phyloP scores from a whole-genome alignment of 2,329 filamentous ascomycete species.

The Rhexocercosporidium sp. region DNA sequence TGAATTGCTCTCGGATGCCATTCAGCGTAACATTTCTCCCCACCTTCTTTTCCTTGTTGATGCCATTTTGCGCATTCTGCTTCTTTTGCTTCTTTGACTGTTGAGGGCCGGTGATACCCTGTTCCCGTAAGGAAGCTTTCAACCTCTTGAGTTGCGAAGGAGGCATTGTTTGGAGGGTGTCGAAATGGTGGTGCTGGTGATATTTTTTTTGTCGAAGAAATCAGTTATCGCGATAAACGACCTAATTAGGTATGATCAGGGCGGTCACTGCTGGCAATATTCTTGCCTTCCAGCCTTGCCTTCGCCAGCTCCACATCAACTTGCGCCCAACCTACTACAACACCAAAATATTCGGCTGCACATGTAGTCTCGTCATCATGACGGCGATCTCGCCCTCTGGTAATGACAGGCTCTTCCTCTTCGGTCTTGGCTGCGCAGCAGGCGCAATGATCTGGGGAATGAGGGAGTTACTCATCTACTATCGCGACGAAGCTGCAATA shows the following conservation, averaged over 20 bases:
- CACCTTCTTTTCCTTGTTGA: conserved; percentile 72
- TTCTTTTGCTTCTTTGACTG: conserved; percentile 95
- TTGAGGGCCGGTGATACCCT: conserved; percentile 88
- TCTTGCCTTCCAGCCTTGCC: background rate
- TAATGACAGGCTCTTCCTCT: conserved; percentile 37
- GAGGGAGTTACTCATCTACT: conserved; percentile 60
- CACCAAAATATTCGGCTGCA: background rate
- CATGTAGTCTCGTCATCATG: conserved; percentile 38
- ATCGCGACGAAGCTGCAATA: conserved; percentile 70
- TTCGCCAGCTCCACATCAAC: background rate
- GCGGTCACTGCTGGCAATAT: conserved; percentile 8
- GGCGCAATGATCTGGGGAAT: conserved; percentile 63
- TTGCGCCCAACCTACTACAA: background rate
- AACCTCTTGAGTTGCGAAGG: conserved; percentile 96
- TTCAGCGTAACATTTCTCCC: conserved; percentile 79
- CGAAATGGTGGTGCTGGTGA: conserved; percentile 19
- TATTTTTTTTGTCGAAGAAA: conserved; percentile 25
- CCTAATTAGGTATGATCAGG: conserved; percentile 9
- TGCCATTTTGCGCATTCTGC: conserved; percentile 69
- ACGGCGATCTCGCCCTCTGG: conserved; percentile 37
- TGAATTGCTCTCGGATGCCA: conserved; percentile 93
- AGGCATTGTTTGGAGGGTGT: conserved; percentile 66
- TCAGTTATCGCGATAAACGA: conserved; percentile 32
- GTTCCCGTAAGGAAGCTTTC: conserved; percentile 86
- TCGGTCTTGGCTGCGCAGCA: conserved; percentile 54